A percentile compares a stretch with the other conserved stretches of the same genome.
Evolutionary conservation across 1,284 basidiomycete genomes (phyloP).

Genomic region (Puccinia sorghi): DNA sequence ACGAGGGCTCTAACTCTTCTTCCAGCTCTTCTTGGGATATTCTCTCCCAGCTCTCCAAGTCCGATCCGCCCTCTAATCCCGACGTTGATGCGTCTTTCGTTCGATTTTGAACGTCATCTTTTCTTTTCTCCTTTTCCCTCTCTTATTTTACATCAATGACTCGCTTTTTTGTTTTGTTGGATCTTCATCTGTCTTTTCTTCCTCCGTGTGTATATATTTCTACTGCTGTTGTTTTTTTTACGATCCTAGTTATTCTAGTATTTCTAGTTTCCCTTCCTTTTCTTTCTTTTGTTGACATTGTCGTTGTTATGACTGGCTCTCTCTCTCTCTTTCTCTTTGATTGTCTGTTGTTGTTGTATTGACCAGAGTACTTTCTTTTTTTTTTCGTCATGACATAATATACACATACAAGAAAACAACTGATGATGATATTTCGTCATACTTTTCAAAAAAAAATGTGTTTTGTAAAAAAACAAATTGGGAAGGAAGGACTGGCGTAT

Average conservation of each 20-base stretch:
- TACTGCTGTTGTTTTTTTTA: not conserved
- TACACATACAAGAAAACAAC: too few species aligned
- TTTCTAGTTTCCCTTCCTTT: too few species aligned
- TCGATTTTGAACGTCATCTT: not conserved
- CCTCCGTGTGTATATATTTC: not conserved
- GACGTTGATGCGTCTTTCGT: not conserved
- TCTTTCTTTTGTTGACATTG: too few species aligned
- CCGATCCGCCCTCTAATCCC: not conserved
- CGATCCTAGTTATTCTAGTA: too few species aligned
- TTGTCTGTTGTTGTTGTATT: too few species aligned
- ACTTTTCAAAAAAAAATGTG: too few species aligned
- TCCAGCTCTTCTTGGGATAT: constrained; percentile 26
- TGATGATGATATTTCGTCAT: too few species aligned
- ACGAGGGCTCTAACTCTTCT: not conserved
- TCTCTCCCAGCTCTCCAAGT: constrained; percentile 20
- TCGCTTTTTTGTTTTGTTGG: too few species aligned
- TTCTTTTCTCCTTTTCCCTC: not conserved
- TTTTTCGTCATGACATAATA: not conserved
- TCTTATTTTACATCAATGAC: not conserved
- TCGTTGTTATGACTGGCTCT: too few species aligned
- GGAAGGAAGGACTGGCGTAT: too few species aligned
- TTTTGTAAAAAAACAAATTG: too few species aligned
- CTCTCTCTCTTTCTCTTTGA: too few species aligned
- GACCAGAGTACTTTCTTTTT: not conserved
- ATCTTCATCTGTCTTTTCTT: not conserved